Evolutionary conservation across 371 early-diverging fungal genomes (phyloP), one percentile per base, ranked within the genome.

Genomic region (Capillidium rhysosporum): DNA sequence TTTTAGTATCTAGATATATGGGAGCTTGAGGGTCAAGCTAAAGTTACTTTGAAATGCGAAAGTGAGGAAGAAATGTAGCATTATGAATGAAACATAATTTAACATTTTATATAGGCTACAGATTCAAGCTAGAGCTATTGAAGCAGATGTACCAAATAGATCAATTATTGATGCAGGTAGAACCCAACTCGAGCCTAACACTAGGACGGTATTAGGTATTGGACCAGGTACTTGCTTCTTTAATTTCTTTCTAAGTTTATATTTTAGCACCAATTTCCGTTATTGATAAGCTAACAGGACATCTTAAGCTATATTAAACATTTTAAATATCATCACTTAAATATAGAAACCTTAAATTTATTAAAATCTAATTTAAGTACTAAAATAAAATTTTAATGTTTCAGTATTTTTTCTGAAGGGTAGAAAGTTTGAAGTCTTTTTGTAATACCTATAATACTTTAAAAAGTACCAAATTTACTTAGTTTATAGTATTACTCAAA

Each of bases 131-230:
- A 61, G 69, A 55, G 97, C 97, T 0, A 66, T 64, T 39, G 64
- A 68, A 20, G 46, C 71, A 23, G 85, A 85, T 16, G 64, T 96
- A 45, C 76, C 82, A 23, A 84, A 91, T 16, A 71, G 80, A 57
- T 76, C 73, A 52, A 90, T 97, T 49, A 70, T 72, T 34, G 98
- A 98, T 69, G 98, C 98, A 18, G 98, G 99, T 25, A 70, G 92
- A 43, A 99, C 99, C 40, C 99, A 98, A 67, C 91, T 98, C 56
- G 90, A 86, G 7, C 80, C 95, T 24, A 93, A 93, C 20, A 86
- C 96, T 18, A 69, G 82, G 30, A 98, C 99, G 0, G 98, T 98
- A 3, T 68, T 94, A 29, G 96, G 90, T 10, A 80, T 98, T 58
- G 99, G 98, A 5, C 98, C 98, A 40, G 92, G 82, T 77, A 41